A percentile compares a stretch with the other conserved stretches of the same genome.
These are phyloP conservation scores for Cryptococcus jaspeensis DNA, from an alignment of 1,284 basidiomycete species.

Conservation along the genomic window DNA sequence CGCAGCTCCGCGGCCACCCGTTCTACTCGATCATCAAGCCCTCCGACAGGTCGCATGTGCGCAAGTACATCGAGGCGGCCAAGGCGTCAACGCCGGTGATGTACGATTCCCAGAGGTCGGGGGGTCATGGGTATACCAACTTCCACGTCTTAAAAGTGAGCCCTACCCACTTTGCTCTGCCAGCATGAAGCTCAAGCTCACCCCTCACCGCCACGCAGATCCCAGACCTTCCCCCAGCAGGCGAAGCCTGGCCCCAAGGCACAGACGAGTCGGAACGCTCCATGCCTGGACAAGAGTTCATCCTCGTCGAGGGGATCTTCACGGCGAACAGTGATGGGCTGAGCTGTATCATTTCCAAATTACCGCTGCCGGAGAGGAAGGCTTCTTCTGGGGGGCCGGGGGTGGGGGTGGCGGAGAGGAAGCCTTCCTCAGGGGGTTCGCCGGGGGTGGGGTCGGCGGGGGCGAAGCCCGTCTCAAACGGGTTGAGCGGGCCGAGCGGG, in stretches of 20 bases:
- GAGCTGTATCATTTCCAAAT: slow-evolving; percentile 33
- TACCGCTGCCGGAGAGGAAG: no score
- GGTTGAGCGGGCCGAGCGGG: neutral
- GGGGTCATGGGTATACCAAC: slow-evolving; percentile 36
- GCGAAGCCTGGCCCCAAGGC: slow-evolving; percentile 27
- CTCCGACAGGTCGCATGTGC: slow-evolving; percentile 32
- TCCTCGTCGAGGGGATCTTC: slow-evolving; percentile 45
- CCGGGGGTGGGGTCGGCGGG: no score
- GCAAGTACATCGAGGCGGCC: slow-evolving; percentile 35
- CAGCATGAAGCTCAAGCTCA: neutral
- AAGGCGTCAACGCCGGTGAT: slow-evolving; percentile 39
- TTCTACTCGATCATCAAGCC: slow-evolving; percentile 42
- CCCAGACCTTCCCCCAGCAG: slow-evolving; percentile 34
- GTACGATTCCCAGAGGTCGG: slow-evolving; percentile 27
- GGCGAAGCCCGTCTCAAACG: no score
- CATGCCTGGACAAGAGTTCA: slow-evolving; percentile 38
- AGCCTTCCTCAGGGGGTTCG: no score
- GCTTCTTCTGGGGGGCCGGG: no score
- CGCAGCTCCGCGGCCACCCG: slow-evolving; percentile 31
- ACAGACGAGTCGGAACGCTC: slow-evolving; percentile 37
- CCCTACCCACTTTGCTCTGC: neutral
- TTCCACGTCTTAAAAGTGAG: slow-evolving; percentile 39
- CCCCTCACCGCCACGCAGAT: slow-evolving; percentile 16
- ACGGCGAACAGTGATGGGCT: slow-evolving; percentile 40
- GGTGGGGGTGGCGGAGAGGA: no score